Conservation (phyloP, 2,329 filamentous ascomycete genomes). For the Cadophora sp. region DNA sequence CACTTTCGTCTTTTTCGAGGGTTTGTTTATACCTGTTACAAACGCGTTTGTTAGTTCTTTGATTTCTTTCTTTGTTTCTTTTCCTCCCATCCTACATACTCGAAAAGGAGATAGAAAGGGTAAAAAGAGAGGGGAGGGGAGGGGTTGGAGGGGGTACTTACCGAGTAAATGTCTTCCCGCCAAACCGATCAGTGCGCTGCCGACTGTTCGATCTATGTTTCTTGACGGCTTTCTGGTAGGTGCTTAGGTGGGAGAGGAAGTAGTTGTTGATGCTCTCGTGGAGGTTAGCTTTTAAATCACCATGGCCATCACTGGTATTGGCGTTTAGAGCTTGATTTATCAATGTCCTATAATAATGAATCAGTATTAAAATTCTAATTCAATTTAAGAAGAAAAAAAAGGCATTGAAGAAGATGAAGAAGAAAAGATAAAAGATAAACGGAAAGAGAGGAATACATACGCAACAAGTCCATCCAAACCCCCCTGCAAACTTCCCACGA, state of each 20-base stretch:
- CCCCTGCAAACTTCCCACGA: neutral
- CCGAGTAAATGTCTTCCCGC: neutral
- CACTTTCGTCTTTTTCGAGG: neutral
- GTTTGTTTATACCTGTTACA: neutral
- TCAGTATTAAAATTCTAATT: no score
- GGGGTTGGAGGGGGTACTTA: neutral
- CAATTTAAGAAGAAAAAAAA: no score
- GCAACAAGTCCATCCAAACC: neutral
- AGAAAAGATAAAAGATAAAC: no score
- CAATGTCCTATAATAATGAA: no score
- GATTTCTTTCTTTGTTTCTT: no score
- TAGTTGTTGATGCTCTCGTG: neutral
- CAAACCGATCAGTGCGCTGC: neutral
- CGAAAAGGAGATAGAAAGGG: no score
- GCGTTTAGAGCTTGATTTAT: no score
- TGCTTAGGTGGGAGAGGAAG: neutral
- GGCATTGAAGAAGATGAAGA: no score
- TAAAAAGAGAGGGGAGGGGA: no score
- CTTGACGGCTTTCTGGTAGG: neutral
- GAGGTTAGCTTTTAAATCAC: neutral
- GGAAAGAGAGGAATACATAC: neutral
- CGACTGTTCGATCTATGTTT: neutral
- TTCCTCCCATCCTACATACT: no score
- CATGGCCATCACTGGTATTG: no score
- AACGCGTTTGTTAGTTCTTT: no score